phyloP scores from a whole-genome alignment of 176 grass and related monocot species.

The Calamus simplicifolius region DNA sequence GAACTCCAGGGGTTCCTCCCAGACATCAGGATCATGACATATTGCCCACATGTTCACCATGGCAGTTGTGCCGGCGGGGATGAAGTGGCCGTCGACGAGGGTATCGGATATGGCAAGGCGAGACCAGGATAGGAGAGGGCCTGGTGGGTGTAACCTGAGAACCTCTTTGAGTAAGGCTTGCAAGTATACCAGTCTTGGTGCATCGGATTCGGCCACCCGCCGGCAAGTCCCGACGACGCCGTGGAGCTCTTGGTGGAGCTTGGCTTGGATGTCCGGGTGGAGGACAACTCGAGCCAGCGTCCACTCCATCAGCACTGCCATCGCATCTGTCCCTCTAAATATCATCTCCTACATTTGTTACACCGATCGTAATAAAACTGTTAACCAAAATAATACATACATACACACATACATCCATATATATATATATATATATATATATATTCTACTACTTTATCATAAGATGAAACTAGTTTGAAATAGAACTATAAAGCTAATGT shows the following conservation, averaged over 20 bases:
- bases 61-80: slow-evolving; percentile 61
- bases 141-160: slow-evolving; percentile 72
- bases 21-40: slow-evolving; percentile 45
- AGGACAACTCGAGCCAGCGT: slow-evolving; percentile 55
- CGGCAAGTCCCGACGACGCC: slow-evolving; percentile 31
- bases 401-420: too few relatives aligned
- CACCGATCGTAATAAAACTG: too few relatives aligned
- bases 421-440: too few relatives aligned
- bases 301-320: slow-evolving; percentile 88
- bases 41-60: slow-evolving; percentile 96
- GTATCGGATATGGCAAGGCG: slow-evolving; percentile 55
- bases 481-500: too few relatives aligned
- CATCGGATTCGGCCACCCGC: slow-evolving; percentile 20
- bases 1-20: slow-evolving; percentile 57
- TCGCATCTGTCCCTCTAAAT: slow-evolving; percentile 81
- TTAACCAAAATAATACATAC: too few relatives aligned
- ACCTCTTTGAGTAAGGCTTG: slow-evolving; percentile 70
- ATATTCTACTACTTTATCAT: too few relatives aligned
- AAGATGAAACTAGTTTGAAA: too few relatives aligned
- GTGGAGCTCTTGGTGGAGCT: slow-evolving; percentile 49
- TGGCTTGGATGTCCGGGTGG: slow-evolving; percentile 58
- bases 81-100: slow-evolving; percentile 45
- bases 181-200: slow-evolving; percentile 49
- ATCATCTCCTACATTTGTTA: slow-evolving; percentile 58
- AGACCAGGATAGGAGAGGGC: slow-evolving; percentile 61